These are phyloP conservation scores for Russula virescens DNA, from an alignment of 768 basidiomycete species.

Conservation along the genomic window DNA sequence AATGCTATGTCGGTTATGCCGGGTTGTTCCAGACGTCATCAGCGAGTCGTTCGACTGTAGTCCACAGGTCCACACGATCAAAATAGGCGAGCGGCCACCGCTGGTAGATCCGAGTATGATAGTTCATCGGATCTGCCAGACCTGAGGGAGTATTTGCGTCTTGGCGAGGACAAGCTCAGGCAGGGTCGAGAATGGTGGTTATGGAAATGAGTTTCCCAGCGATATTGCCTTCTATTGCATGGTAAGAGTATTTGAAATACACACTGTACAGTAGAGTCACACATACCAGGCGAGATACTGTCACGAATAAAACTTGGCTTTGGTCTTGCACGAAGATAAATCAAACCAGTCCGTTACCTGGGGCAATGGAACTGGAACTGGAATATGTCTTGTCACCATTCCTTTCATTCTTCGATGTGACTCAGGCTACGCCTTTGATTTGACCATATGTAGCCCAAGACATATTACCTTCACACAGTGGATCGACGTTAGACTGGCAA, in stretches of 20 bases:
- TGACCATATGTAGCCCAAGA: conserved; percentile 75
- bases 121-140: conserved; percentile 99
- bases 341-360: conserved; percentile 21
- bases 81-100: conserved; percentile 92
- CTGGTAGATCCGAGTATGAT: conserved; percentile 97
- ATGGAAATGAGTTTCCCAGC: conserved; percentile 78
- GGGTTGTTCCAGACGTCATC: conserved; percentile 91
- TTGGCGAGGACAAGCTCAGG: conserved; percentile 82
- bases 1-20: conserved; percentile 98
- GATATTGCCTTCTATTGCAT: conserved; percentile 73
- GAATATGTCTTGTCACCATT: conserved; percentile 89
- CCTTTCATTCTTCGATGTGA: conserved; percentile 79
- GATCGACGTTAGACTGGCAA: conserved; percentile 85
- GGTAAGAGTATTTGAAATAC: conserved; percentile 5
- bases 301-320: conserved; percentile 13
- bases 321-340: conserved; percentile 19
- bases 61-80: conserved; percentile 67
- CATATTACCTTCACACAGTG: conserved; percentile 76
- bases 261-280: not conserved
- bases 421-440: conserved; percentile 86
- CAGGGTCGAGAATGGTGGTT: conserved; percentile 59
- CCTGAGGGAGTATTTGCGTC: conserved; percentile 77
- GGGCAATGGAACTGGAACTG: conserved; percentile 33
- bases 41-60: conserved; percentile 53
- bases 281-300: conserved; percentile 95